phyloP scores from a whole-genome alignment of 257 asterid species.

The Echium plantagineum region DNA sequence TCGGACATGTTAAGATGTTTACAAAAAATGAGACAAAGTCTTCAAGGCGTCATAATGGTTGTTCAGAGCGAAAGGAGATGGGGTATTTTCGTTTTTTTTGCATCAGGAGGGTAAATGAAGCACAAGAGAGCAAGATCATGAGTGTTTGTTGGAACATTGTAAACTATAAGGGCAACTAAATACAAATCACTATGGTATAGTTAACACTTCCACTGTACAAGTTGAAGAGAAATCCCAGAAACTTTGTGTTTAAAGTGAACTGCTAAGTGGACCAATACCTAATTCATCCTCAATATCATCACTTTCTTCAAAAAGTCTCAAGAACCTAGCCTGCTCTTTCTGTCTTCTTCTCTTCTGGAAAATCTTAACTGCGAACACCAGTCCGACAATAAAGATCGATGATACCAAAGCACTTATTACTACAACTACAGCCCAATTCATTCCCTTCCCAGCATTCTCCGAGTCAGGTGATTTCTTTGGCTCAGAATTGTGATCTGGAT shows the following conservation, averaged over 20 bases:
- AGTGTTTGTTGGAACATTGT: background rate
- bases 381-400: slow-evolving; percentile 25
- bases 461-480: slow-evolving; percentile 13
- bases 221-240: background rate
- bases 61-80: too few relatives aligned
- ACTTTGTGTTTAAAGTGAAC: background rate
- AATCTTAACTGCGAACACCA: slow-evolving; percentile 33
- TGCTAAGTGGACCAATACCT: slow-evolving; percentile 47
- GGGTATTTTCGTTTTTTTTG: too few relatives aligned
- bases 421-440: slow-evolving; percentile 36
- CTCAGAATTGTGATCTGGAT: slow-evolving; percentile 22
- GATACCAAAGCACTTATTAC: slow-evolving; percentile 19
- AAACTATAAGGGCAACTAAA: background rate
- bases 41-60: too few relatives aligned
- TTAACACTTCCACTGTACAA: background rate
- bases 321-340: slow-evolving; percentile 73
- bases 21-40: too few relatives aligned
- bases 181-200: background rate
- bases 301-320: slow-evolving; percentile 48
- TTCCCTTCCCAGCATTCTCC: slow-evolving; percentile 12
- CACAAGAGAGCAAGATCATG: background rate
- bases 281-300: slow-evolving; percentile 61
- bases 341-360: slow-evolving; percentile 57
- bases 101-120: too few relatives aligned
- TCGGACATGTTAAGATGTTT: too few relatives aligned